Conservation (phyloP, 2,329 filamentous ascomycete genomes). For the Exophiala spinifera region DNA sequence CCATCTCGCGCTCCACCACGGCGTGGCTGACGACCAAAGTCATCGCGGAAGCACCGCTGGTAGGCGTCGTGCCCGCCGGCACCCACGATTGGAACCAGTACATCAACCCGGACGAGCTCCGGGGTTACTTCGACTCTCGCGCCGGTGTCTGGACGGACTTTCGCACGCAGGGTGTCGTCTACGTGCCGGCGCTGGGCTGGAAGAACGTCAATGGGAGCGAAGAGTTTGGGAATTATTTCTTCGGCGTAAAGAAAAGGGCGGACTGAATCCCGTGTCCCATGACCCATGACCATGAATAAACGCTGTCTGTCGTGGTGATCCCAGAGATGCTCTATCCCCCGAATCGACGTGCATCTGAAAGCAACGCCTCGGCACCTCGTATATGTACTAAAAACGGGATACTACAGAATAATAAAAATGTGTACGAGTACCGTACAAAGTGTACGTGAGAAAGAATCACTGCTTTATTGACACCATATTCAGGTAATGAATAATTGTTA, state of each 20-base stretch:
- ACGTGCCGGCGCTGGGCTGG: constrained; percentile 89
- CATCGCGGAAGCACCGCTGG: constrained; percentile 71
- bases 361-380: no score
- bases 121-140: constrained; percentile 37
- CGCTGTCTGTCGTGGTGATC: no score
- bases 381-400: no score
- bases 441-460: no score
- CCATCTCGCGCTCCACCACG: constrained; percentile 83
- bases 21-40: constrained; percentile 93
- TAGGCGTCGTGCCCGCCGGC: constrained; percentile 79
- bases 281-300: no score
- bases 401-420: no score
- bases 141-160: constrained; percentile 46
- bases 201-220: constrained; percentile 77
- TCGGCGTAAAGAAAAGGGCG: constrained; percentile 67
- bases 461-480: no score
- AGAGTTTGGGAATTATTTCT: constrained; percentile 92
- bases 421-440: no score
- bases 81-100: constrained; percentile 98
- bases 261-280: no score
- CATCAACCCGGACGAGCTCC: constrained; percentile 78
- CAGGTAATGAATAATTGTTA: no score
- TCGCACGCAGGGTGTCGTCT: constrained; percentile 77
- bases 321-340: no score
- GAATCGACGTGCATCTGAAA: no score